Conservation (phyloP, 139 green algal genomes). For the Edaphochlamys debaryana region DNA sequence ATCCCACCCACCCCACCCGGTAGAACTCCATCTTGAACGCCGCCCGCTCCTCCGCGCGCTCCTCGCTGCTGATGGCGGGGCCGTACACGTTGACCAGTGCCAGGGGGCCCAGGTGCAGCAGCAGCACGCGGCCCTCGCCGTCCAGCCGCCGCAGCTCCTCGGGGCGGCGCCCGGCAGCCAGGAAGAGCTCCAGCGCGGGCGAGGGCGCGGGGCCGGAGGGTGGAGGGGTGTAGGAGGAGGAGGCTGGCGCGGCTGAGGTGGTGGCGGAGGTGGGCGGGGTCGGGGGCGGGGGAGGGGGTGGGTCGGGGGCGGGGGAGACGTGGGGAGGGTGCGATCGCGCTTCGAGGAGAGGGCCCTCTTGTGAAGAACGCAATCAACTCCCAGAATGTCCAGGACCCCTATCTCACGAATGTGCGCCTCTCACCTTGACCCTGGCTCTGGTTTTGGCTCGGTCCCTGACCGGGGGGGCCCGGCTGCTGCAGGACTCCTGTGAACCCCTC, state of each 20-base stretch:
- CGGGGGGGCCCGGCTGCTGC: no score
- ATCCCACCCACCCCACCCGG: not conserved
- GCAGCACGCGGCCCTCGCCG: constrained; percentile 63
- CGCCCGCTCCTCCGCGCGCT: constrained; percentile 50
- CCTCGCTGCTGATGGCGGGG: constrained; percentile 61
- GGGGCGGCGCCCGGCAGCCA: not conserved
- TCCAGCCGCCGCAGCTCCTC: constrained; percentile 61
- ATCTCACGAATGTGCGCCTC: no score
- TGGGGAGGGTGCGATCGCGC: no score
- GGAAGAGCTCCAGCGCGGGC: not conserved
- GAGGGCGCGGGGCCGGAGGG: not conserved
- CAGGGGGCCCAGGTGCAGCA: constrained; percentile 70
- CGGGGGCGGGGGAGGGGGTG: not conserved
- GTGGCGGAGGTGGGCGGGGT: constrained; percentile 1
- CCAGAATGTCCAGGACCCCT: no score
- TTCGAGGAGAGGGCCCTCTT: no score
- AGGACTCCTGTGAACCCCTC: constrained; percentile 60
- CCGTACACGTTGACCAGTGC: constrained; percentile 71
- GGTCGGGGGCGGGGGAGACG: not conserved
- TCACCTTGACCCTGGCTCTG: no score
- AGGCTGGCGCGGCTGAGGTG: no score
- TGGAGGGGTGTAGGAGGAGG: no score
- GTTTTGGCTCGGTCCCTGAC: no score
- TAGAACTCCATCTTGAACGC: constrained; percentile 37
- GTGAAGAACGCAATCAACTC: no score